Evolutionary conservation across 2,329 filamentous ascomycete species (phyloP).

Genomic region (Zymoseptoria ardabiliae): DNA sequence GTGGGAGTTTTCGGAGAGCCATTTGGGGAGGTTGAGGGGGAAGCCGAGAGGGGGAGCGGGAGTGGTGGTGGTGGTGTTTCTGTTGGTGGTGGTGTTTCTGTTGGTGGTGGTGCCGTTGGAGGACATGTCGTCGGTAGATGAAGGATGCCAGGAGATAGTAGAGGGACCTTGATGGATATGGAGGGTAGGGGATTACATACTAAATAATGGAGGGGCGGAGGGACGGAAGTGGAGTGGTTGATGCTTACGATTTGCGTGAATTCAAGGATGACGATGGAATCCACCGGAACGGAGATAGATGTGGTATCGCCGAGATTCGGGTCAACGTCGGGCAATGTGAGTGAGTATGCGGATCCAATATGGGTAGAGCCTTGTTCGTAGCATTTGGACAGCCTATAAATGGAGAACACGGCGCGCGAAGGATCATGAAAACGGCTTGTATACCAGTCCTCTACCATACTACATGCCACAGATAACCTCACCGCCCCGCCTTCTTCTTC

Average conservation of each 20-base stretch:
- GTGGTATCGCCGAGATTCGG: neutral
- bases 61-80: neutral
- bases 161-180: neutral
- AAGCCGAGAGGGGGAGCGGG: slow-evolving; percentile 10
- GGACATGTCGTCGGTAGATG: neutral
- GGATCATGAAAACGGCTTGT: too few species aligned
- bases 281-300: neutral
- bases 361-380: too few species aligned
- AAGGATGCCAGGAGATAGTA: neutral
- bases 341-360: too few species aligned
- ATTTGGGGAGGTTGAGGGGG: slow-evolving; percentile 41
- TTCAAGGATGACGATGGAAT: neutral
- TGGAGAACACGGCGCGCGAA: too few species aligned
- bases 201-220: neutral
- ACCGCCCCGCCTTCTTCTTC: slow-evolving; percentile 10
- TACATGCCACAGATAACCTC: too few species aligned
- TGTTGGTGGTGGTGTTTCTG: neutral
- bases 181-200: neutral
- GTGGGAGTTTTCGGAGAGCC: slow-evolving; percentile 83
- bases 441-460: too few species aligned
- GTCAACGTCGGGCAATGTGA: neutral
- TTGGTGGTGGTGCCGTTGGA: too few species aligned
- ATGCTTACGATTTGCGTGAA: neutral
- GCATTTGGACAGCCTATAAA: too few species aligned
- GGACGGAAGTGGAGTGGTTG: neutral